These are phyloP conservation scores for Letharia lupina DNA, from an alignment of 495 filamentous ascomycete genomes.

Conservation along the genomic window DNA sequence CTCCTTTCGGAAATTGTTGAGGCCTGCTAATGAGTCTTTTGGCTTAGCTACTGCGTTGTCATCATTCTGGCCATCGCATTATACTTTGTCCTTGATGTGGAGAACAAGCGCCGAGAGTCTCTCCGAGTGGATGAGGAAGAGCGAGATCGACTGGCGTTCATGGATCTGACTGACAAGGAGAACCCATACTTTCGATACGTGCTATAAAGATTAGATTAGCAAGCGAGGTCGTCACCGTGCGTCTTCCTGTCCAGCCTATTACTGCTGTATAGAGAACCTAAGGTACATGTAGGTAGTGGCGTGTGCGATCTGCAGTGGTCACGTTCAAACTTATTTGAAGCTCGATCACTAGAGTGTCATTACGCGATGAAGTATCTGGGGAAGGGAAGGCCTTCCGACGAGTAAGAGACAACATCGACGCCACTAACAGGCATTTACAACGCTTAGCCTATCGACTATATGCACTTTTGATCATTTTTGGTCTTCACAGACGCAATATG, in stretches of 20 bases:
- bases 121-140: conserved; percentile 50
- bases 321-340: not conserved
- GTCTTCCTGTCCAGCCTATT: not conserved
- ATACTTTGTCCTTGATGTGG: conserved; percentile 48
- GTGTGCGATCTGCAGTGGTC: not conserved
- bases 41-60: conserved; percentile 55
- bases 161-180: conserved; percentile 67
- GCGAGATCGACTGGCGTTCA: conserved; percentile 56
- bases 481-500: not conserved
- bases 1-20: conserved; percentile 9
- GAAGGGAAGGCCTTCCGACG: not conserved
- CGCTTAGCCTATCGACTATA: not conserved
- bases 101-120: conserved; percentile 45
- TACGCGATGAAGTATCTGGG: not conserved
- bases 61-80: conserved; percentile 46
- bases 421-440: not conserved
- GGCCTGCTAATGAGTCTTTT: not conserved
- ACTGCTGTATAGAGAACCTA: not conserved
- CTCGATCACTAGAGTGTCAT: not conserved
- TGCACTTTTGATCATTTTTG: not conserved
- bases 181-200: conserved; percentile 70
- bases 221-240: not conserved
- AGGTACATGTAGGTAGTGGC: not conserved
- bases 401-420: not conserved
- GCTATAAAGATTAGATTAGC: conserved; percentile 34